Conservation (phyloP, 805 yeast species). For the Clavispora phyllophila region DNA sequence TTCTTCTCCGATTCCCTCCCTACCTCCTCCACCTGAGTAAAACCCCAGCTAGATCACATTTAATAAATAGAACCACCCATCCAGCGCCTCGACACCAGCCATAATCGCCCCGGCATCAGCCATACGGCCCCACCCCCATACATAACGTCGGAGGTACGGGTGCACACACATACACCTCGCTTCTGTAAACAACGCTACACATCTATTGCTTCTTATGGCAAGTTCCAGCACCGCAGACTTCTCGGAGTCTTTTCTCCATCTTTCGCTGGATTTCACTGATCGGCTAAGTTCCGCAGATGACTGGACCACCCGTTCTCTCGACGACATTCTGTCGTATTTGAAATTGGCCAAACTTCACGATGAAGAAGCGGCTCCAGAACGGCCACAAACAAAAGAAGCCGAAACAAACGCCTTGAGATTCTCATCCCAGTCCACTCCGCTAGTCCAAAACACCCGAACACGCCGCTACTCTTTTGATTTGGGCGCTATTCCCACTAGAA, state of each 20-base stretch:
- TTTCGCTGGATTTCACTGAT: constrained; percentile 21
- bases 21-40: too few species aligned
- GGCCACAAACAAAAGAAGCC: background rate
- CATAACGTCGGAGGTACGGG: background rate
- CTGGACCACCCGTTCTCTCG: background rate
- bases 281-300: constrained; percentile 10
- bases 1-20: too few species aligned
- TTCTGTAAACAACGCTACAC: background rate
- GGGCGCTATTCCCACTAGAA: background rate
- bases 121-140: too few species aligned
- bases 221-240: constrained; percentile 9
- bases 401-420: background rate
- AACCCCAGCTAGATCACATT: too few species aligned
- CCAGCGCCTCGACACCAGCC: too few species aligned
- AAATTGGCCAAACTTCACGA: constrained; percentile 15
- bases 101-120: too few species aligned
- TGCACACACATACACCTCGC: background rate
- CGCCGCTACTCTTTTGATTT: background rate
- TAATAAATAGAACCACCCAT: too few species aligned
- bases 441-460: background rate
- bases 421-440: constrained; percentile 9
- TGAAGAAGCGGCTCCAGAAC: constrained; percentile 5
- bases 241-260: constrained; percentile 27
- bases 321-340: constrained; percentile 6
- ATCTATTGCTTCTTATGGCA: constrained; percentile 1